A percentile compares a stretch with the other conserved stretches of the same genome.
These are phyloP conservation scores for Arxiozyma bovina DNA, from an alignment of 1,139 yeast species.

Conservation along the genomic window DNA sequence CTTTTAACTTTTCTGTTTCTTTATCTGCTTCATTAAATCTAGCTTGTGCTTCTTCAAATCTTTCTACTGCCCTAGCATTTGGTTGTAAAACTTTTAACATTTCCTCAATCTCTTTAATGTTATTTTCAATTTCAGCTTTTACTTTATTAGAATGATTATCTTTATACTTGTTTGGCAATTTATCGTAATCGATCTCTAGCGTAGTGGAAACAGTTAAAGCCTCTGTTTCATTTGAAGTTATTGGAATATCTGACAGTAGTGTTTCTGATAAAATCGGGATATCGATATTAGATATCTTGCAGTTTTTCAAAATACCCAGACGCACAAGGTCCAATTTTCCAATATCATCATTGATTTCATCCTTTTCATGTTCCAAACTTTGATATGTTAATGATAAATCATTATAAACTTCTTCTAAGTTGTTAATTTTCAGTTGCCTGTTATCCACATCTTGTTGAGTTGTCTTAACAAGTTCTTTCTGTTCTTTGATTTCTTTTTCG, in stretches of 20 bases:
- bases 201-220: slow-evolving; percentile 38
- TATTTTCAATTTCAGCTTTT: slow-evolving; percentile 36
- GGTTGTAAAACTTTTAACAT: slow-evolving; percentile 62
- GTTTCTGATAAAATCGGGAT: slow-evolving; percentile 56
- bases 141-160: slow-evolving; percentile 30
- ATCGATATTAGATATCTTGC: slow-evolving; percentile 63
- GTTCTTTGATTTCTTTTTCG: slow-evolving; percentile 21
- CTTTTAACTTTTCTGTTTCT: slow-evolving; percentile 58
- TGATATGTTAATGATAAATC: slow-evolving; percentile 33
- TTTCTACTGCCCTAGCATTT: slow-evolving; percentile 69
- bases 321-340: slow-evolving; percentile 53
- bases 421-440: slow-evolving; percentile 22
- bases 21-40: slow-evolving; percentile 53
- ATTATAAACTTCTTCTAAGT: slow-evolving; percentile 24
- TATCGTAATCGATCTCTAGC: slow-evolving; percentile 48
- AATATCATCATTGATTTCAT: slow-evolving; percentile 43
- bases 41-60: slow-evolving; percentile 60
- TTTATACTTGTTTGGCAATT: slow-evolving; percentile 40
- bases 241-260: slow-evolving; percentile 43
- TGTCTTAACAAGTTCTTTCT: slow-evolving; percentile 19
- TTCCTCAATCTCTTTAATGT: slow-evolving; percentile 46
- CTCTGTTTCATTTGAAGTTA: slow-evolving; percentile 35
- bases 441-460: slow-evolving; percentile 20
- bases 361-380: slow-evolving; percentile 35
- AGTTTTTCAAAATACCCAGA: slow-evolving; percentile 54